Evolutionary conservation across 2,329 filamentous ascomycete species (phyloP).

Genomic region (Aureobasidium sp.): DNA sequence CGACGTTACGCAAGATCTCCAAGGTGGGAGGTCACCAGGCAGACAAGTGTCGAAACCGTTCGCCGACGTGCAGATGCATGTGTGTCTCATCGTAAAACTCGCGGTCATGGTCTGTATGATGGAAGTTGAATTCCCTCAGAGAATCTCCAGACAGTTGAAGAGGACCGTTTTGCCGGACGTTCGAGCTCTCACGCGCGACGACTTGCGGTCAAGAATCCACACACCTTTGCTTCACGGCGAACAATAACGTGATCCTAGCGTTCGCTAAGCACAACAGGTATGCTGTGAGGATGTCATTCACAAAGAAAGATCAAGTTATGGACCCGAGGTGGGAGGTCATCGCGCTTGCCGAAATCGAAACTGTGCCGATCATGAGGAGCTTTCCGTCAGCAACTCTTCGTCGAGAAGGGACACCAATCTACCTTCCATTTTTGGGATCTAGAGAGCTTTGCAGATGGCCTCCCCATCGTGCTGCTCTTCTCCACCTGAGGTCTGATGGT

Average conservation of each 20-base stretch:
- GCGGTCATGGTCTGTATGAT: not conserved
- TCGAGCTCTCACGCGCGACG: not conserved
- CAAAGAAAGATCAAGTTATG: not conserved
- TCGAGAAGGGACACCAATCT: not conserved
- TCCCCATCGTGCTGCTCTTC: not conserved
- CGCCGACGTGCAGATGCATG: constrained; percentile 1
- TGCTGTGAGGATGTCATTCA: not conserved
- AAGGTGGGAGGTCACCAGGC: not conserved
- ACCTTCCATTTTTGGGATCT: not conserved
- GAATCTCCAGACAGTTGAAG: not conserved
- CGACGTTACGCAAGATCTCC: not conserved
- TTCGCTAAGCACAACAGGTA: not conserved
- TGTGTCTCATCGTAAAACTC: not conserved
- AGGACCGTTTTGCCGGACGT: not conserved
- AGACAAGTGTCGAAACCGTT: not conserved
- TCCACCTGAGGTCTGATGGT: not conserved
- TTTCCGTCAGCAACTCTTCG: not conserved
- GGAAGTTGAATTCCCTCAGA: not conserved
- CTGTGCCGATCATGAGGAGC: not conserved
- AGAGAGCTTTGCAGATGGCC: not conserved
- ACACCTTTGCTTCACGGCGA: not conserved
- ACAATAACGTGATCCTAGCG: not conserved
- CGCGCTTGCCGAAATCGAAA: not conserved
- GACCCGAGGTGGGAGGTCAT: not conserved
- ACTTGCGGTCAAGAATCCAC: not conserved